Evolutionary conservation across 2,329 filamentous ascomycete genomes (phyloP), one percentile per base, ranked within the genome.

Genomic region (Trichoderma cornu-damae): DNA sequence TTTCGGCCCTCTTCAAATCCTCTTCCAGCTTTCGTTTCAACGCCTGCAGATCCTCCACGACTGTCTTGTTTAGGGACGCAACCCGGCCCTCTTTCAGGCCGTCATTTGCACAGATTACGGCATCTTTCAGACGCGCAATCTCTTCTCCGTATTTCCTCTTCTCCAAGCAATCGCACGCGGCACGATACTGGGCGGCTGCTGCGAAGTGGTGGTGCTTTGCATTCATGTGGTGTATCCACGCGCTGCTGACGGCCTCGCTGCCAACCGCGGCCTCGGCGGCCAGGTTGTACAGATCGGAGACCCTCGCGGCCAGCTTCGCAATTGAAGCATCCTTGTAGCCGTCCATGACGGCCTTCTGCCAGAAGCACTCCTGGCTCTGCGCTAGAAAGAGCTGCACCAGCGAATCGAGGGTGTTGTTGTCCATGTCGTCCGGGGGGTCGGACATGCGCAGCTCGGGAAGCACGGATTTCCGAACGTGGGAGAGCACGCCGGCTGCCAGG

Each of bases 121-220:
- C 90, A 66, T 97, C 93, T 43, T 83, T 81, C 51, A 99, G 72
- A 8, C 94, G 81, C 1, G 94, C 90, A 18, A 99, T 87, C 75
- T 99, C 94, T 69, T 99, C 94, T 47, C 94, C 94, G 63, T 96
- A 99, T 68, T 87, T 95, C 49, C 88, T 80, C 79, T 96, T 97
- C 73, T 97, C 94, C 12, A 99, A 72, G 64, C 90, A 94, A 67
- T 96, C 92, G 61, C 90, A 87, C 0, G 94, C 90, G 24, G 93
- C 90, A 12, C 94, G 81, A 65, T 93, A 97, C 69, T 99, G 94
- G 0, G 94, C 94, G 0, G 94, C 94, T 0, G 90, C 93, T 1
- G 93, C 92, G 73, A 99, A 97, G 72, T 97, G 94, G 68, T 96
- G 89, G 68, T 97, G 92, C 70, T 97, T 99, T 5, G 93, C 94